These are phyloP conservation scores for Haberlea rhodopensis DNA, from an alignment of 257 asterid species.

Conservation along the genomic window DNA sequence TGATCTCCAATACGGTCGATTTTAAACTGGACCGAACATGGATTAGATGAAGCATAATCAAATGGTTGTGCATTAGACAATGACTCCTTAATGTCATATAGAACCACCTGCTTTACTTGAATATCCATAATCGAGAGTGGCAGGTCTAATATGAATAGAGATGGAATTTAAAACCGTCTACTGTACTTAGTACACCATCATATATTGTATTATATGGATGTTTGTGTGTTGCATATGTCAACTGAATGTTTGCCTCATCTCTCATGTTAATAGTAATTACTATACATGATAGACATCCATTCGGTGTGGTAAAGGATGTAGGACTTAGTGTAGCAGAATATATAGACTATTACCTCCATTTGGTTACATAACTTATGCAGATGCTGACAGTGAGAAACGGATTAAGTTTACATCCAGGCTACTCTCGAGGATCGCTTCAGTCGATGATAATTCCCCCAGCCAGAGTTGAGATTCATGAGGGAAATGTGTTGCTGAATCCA, in stretches of 20 bases:
- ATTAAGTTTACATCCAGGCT: constrained; percentile 64
- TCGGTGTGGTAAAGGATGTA: no score
- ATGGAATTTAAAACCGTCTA: no score
- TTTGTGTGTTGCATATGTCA: no score
- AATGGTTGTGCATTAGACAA: not conserved
- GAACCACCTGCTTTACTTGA: not conserved
- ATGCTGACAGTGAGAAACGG: constrained; percentile 92
- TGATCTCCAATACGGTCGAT: not conserved
- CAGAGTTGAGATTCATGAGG: constrained; percentile 53
- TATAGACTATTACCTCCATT: no score
- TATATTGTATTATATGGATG: no score
- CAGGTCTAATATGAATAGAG: not conserved
- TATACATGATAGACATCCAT: no score
- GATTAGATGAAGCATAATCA: not conserved
- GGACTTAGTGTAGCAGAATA: no score
- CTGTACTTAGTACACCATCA: no score
- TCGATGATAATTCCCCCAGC: constrained; percentile 49
- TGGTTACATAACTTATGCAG: constrained; percentile 38
- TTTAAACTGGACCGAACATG: not conserved
- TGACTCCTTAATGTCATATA: not conserved
- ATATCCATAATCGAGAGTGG: not conserved
- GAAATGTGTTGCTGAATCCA: constrained; percentile 37
- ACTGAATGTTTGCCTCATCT: no score
- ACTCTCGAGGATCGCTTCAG: constrained; percentile 56
- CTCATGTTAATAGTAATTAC: no score